A percentile compares a stretch with the other conserved stretches of the same genome.
phyloP scores from a whole-genome alignment of 257 asterid genomes.

The Mentha longifolia region DNA sequence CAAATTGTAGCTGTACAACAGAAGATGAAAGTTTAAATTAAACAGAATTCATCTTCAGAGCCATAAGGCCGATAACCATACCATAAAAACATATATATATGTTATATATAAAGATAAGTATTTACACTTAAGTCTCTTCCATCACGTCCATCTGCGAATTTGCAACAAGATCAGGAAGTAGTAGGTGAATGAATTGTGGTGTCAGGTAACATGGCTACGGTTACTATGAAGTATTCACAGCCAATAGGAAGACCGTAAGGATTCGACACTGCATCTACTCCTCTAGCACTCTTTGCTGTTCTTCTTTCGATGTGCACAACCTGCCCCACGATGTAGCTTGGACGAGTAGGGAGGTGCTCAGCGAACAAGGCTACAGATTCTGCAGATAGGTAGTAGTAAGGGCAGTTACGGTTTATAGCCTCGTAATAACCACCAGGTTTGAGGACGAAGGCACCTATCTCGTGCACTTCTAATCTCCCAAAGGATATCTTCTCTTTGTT shows the following conservation, averaged over 20 bases:
- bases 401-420: slow-evolving; percentile 80
- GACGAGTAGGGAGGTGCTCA: slow-evolving; percentile 73
- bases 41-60: slow-evolving; percentile 35
- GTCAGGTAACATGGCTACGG: slow-evolving; percentile 93
- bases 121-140: slow-evolving; percentile 75
- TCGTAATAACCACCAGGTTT: slow-evolving; percentile 77
- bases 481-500: slow-evolving; percentile 94
- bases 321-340: slow-evolving; percentile 80
- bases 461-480: slow-evolving; percentile 81
- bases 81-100: slow-evolving; percentile 9
- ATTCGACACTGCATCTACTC: slow-evolving; percentile 40
- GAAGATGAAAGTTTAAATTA: slow-evolving; percentile 37
- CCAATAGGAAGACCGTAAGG: slow-evolving; percentile 72
- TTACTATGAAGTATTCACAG: slow-evolving; percentile 87
- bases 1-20: slow-evolving; percentile 47
- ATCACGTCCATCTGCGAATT: slow-evolving; percentile 71
- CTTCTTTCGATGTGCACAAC: slow-evolving; percentile 89
- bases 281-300: slow-evolving; percentile 47
- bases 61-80: not conserved
- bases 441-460: slow-evolving; percentile 87
- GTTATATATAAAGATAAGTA: slow-evolving; percentile 23
- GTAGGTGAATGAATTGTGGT: slow-evolving; percentile 71
- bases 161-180: slow-evolving; percentile 91
- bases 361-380: slow-evolving; percentile 89
- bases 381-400: slow-evolving; percentile 79